phyloP scores from a whole-genome alignment of 2,329 filamentous ascomycete species.

The Westerdykella sp. region DNA sequence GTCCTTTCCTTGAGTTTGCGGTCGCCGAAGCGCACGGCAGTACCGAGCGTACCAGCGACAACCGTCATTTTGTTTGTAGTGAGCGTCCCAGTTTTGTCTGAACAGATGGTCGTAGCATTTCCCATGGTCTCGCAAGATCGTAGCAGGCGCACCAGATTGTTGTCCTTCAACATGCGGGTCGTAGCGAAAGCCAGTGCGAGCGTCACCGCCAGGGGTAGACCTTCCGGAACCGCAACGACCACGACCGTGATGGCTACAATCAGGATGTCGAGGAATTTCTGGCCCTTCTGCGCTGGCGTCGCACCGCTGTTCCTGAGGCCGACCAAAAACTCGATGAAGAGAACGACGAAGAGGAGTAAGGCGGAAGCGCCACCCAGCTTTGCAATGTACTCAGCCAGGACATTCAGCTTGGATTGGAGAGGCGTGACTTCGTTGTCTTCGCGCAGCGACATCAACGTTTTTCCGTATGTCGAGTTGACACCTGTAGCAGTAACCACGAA shows the following conservation, averaged over 20 bases:
- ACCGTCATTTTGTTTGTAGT: constrained; percentile 51
- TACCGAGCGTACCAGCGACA: constrained; percentile 63
- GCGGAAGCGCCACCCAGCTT: constrained; percentile 71
- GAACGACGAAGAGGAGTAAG: constrained; percentile 71
- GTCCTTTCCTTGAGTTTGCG: constrained; percentile 27
- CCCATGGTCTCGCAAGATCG: constrained; percentile 67
- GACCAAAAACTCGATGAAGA: constrained; percentile 77
- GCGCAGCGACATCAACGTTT: constrained; percentile 70
- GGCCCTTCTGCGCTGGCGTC: constrained; percentile 67
- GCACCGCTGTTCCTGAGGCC: constrained; percentile 35
- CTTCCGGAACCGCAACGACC: constrained; percentile 64
- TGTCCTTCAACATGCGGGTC: constrained; percentile 62
- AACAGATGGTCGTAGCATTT: constrained; percentile 69
- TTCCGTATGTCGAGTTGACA: constrained; percentile 67
- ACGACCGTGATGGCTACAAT: constrained; percentile 62
- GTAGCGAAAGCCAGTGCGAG: constrained; percentile 63
- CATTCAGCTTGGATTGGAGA: constrained; percentile 69
- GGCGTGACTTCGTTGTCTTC: constrained; percentile 74
- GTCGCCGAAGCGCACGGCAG: constrained; percentile 51
- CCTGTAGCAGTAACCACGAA: constrained; percentile 72
- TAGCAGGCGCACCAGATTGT: constrained; percentile 62
- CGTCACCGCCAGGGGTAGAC: constrained; percentile 61
- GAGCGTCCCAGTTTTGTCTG: constrained; percentile 49
- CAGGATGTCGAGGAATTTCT: constrained; percentile 59
- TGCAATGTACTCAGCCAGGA: constrained; percentile 73